Evolutionary conservation across 108 stramenopile species (phyloP).

Genomic region (Aureococcus anophagefferens): DNA sequence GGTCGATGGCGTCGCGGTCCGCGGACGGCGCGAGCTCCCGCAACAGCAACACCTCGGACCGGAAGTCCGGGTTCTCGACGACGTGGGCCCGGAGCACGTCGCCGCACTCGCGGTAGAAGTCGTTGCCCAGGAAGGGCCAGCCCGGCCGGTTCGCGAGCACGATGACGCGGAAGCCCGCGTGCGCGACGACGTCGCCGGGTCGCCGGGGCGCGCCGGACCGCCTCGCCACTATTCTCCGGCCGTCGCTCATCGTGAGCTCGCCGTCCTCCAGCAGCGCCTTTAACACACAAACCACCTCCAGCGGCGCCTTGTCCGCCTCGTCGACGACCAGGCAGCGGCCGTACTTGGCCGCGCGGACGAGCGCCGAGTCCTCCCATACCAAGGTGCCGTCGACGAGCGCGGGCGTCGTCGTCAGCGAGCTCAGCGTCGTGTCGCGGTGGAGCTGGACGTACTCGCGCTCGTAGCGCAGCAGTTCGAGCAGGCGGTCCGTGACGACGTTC

Average conservation of each 20-base stretch:
- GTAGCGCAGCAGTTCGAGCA: conserved; percentile 43
- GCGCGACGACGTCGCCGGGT: conserved; percentile 54
- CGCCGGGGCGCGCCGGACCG: no score
- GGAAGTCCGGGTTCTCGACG: conserved; percentile 50
- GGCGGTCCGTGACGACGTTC: conserved; percentile 64
- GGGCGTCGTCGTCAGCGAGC: conserved; percentile 50
- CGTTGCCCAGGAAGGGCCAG: conserved; percentile 79
- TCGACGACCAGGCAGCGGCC: conserved; percentile 69
- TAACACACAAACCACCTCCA: conserved; percentile 67
- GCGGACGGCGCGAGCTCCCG: no score
- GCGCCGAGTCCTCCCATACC: conserved; percentile 63
- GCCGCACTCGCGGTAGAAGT: conserved; percentile 57
- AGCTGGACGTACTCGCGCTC: conserved; percentile 87
- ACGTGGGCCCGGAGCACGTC: conserved; percentile 60
- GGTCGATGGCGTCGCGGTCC: no score
- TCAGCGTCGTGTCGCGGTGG: conserved; percentile 77
- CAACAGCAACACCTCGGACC: conserved; percentile 52
- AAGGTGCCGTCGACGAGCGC: conserved; percentile 59
- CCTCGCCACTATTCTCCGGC: conserved; percentile 56
- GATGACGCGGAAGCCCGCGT: conserved; percentile 59
- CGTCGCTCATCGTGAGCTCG: conserved; percentile 64
- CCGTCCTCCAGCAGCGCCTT: conserved; percentile 79
- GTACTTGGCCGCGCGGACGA: conserved; percentile 59
- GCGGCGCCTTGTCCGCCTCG: conserved; percentile 85
- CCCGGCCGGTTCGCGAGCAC: conserved; percentile 77